These are phyloP conservation scores for Wilcoxina mikolae DNA, from an alignment of 495 filamentous ascomycete genomes.

Conservation along the genomic window DNA sequence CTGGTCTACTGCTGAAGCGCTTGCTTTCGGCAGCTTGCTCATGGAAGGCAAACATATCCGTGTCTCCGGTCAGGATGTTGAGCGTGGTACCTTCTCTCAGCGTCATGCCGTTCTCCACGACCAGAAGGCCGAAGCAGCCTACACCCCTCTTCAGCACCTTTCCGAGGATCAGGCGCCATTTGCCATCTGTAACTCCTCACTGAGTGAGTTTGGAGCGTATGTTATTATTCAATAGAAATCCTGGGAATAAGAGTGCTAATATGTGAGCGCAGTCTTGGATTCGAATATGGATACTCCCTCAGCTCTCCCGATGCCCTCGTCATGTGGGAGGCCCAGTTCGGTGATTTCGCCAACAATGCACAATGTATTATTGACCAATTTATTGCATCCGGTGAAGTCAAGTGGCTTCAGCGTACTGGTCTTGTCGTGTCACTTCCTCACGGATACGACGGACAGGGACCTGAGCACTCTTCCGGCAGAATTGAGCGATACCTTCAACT, in stretches of 20 bases:
- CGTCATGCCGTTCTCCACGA: slow-evolving; percentile 94
- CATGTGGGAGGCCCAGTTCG: slow-evolving; percentile 99
- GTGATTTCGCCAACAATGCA: slow-evolving; percentile 98
- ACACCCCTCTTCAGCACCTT: slow-evolving; percentile 82
- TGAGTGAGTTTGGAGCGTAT: slow-evolving; percentile 82
- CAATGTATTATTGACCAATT: slow-evolving; percentile 99
- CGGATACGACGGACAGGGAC: slow-evolving; percentile 95
- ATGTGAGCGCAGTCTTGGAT: slow-evolving; percentile 50
- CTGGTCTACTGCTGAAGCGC: slow-evolving; percentile 91
- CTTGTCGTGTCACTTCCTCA: slow-evolving; percentile 89
- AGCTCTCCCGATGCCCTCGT: slow-evolving; percentile 92
- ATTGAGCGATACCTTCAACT: slow-evolving; percentile 96
- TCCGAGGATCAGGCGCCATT: slow-evolving; percentile 82
- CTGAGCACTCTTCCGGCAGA: slow-evolving; percentile 93
- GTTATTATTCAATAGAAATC: slow-evolving; percentile 22
- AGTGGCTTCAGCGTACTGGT: slow-evolving; percentile 95
- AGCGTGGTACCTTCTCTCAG: slow-evolving; percentile 98
- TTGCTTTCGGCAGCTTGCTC: slow-evolving; percentile 85
- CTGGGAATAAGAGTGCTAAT: slow-evolving; percentile 19
- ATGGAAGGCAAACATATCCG: slow-evolving; percentile 90
- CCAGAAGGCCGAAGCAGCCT: slow-evolving; percentile 81
- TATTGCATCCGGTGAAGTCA: slow-evolving; percentile 89
- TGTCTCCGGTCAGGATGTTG: slow-evolving; percentile 94
- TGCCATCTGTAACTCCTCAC: slow-evolving; percentile 90
- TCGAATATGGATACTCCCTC: slow-evolving; percentile 96